Conservation (phyloP, 768 basidiomycete genomes). For the Mycena polygramma region DNA sequence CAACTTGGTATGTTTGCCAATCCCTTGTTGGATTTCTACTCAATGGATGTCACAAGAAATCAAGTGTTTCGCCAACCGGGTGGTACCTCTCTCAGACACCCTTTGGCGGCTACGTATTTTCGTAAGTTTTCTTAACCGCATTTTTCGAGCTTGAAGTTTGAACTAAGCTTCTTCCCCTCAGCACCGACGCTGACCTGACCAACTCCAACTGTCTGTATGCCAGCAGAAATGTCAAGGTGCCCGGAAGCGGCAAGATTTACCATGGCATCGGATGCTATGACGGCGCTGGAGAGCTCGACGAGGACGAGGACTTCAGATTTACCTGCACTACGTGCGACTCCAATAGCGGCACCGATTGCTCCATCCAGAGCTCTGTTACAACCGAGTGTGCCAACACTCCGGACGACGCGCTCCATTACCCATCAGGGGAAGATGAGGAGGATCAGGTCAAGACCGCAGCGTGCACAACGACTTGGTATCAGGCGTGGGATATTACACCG, state of each 20-base stretch:
- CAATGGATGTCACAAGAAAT: slow-evolving; percentile 4
- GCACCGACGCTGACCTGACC: not conserved
- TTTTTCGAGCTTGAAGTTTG: not conserved
- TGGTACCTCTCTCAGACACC: slow-evolving; percentile 4
- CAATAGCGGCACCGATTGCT: slow-evolving; percentile 1
- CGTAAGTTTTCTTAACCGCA: not conserved
- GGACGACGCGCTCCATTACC: not conserved
- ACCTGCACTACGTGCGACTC: not conserved
- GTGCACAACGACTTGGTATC: not conserved
- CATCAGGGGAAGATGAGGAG: slow-evolving; percentile 6
- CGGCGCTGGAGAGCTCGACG: not conserved
- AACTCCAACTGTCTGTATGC: slow-evolving; percentile 1
- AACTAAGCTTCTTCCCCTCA: not conserved
- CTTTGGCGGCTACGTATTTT: slow-evolving; percentile 1
- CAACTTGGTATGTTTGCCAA: slow-evolving; percentile 13
- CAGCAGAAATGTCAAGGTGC: slow-evolving; percentile 6
- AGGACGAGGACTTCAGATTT: slow-evolving; percentile 1
- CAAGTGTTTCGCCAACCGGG: slow-evolving; percentile 9
- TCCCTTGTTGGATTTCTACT: slow-evolving; percentile 4
- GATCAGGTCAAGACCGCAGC: slow-evolving; percentile 1
- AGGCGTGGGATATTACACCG: slow-evolving; percentile 1
- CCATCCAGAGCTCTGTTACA: slow-evolving; percentile 6
- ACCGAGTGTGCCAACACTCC: slow-evolving; percentile 10
- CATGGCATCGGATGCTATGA: not conserved
- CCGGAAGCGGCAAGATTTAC: slow-evolving; percentile 10